Conservation (phyloP, 768 basidiomycete genomes). For the Leccinum boreale region DNA sequence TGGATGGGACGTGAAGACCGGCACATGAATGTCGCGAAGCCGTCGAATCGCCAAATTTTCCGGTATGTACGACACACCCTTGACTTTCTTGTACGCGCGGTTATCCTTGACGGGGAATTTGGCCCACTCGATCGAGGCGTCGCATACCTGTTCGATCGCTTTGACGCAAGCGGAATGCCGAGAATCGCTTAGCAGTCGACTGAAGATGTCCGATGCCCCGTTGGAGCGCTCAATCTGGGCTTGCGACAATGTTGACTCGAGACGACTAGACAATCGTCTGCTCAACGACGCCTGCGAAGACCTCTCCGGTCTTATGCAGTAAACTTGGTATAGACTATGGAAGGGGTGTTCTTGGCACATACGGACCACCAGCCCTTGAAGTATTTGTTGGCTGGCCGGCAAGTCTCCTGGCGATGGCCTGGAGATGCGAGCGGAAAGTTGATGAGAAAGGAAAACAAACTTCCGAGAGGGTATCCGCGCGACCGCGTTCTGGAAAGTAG, state of each 20-base stretch:
- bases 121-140: constrained; percentile 73
- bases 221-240: constrained; percentile 53
- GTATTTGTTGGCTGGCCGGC: constrained; percentile 48
- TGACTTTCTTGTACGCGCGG: constrained; percentile 19
- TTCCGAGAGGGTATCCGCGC: constrained; percentile 76
- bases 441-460: constrained; percentile 89
- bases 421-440: constrained; percentile 87
- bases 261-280: constrained; percentile 48
- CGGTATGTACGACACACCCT: constrained; percentile 42
- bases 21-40: constrained; percentile 61
- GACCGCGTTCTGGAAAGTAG: constrained; percentile 44
- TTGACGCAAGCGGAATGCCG: constrained; percentile 37
- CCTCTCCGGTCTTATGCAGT: constrained; percentile 55
- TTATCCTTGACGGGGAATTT: constrained; percentile 49
- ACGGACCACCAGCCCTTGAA: constrained; percentile 62
- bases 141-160: constrained; percentile 58
- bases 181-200: constrained; percentile 47
- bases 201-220: constrained; percentile 64
- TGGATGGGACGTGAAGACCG: constrained; percentile 73
- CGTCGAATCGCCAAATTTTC: constrained; percentile 41
- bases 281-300: constrained; percentile 18
- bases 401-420: constrained; percentile 31
- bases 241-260: constrained; percentile 34
- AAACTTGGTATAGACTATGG: constrained; percentile 89
- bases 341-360: constrained; percentile 93